phyloP scores from a whole-genome alignment of 768 basidiomycete genomes.

The Nidularia pulvinata region DNA sequence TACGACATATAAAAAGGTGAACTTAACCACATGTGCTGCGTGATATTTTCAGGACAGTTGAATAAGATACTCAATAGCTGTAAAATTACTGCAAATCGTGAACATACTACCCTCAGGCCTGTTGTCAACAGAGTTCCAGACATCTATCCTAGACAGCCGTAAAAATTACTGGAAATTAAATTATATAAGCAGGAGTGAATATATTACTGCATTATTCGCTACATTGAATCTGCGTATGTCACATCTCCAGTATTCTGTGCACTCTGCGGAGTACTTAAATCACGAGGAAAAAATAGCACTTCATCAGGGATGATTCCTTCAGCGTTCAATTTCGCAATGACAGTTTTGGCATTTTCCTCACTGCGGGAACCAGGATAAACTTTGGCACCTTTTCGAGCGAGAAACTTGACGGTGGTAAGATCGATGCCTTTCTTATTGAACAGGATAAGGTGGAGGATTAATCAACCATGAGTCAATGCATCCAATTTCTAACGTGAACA shows the following conservation, averaged over 20 bases:
- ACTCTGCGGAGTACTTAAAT: conserved; percentile 3
- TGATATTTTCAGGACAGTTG: not conserved
- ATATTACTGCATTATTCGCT: not conserved
- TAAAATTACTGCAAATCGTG: not conserved
- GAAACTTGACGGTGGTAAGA: conserved; percentile 10
- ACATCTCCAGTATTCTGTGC: conserved; percentile 3
- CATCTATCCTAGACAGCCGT: not conserved
- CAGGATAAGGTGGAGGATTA: not conserved
- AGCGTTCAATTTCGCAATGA: conserved; percentile 15
- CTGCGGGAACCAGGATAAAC: conserved; percentile 20
- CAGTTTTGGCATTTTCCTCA: conserved; percentile 17
- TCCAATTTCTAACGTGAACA: too few species aligned
- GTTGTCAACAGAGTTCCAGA: not conserved
- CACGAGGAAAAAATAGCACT: not conserved
- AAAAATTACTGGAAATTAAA: too few species aligned
- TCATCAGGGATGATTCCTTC: conserved; percentile 9
- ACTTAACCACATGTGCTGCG: not conserved
- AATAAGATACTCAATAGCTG: not conserved
- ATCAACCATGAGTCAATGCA: too few species aligned
- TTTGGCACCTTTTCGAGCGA: conserved; percentile 19
- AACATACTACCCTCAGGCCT: not conserved
- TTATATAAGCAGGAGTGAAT: too few species aligned
- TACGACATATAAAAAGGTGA: not conserved
- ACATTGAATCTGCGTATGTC: not conserved
- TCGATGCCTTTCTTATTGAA: conserved; percentile 6